Conservation (phyloP, 2,329 filamentous ascomycete genomes). For the Phyllosticta paracitricarpa region DNA sequence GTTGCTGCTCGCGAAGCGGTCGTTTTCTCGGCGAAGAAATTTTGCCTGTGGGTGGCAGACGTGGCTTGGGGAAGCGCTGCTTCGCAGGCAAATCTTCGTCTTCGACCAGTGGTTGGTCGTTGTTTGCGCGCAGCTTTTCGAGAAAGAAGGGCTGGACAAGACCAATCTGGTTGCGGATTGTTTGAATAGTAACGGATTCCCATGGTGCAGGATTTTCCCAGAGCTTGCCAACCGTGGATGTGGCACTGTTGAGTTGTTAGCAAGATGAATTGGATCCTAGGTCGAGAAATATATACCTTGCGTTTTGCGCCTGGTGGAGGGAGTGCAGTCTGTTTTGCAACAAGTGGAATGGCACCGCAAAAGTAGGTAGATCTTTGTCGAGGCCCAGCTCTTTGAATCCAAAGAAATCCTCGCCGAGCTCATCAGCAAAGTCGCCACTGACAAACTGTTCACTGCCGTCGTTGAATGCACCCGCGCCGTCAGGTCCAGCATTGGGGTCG, state of each 20-base stretch:
- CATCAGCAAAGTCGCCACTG: conserved; percentile 92
- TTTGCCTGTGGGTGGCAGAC: conserved; percentile 66
- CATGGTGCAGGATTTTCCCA: conserved; percentile 60
- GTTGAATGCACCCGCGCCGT: conserved; percentile 85
- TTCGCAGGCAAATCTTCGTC: conserved; percentile 92
- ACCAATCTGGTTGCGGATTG: conserved; percentile 69
- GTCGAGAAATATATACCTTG: conserved; percentile 36
- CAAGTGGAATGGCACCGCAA: conserved; percentile 88
- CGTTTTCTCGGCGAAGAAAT: conserved; percentile 78
- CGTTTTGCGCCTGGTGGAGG: conserved; percentile 69
- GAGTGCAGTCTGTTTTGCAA: conserved; percentile 84
- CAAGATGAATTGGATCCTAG: conserved; percentile 12
- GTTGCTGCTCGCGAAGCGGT: conserved; percentile 70
- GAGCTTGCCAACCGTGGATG: conserved; percentile 48
- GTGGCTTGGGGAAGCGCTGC: conserved; percentile 59
- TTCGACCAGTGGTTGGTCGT: conserved; percentile 74
- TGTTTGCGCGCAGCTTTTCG: conserved; percentile 74
- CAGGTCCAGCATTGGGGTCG: conserved; percentile 60
- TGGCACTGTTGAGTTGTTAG: conserved; percentile 39
- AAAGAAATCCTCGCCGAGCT: conserved; percentile 97
- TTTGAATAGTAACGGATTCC: conserved; percentile 70
- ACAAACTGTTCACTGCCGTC: conserved; percentile 97
- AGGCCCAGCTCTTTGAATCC: conserved; percentile 93
- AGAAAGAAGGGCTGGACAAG: conserved; percentile 88
- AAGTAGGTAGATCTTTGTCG: conserved; percentile 74